Conservation (phyloP, 1,139 yeast genomes). For the Kurtzmaniella quercitrusa region DNA sequence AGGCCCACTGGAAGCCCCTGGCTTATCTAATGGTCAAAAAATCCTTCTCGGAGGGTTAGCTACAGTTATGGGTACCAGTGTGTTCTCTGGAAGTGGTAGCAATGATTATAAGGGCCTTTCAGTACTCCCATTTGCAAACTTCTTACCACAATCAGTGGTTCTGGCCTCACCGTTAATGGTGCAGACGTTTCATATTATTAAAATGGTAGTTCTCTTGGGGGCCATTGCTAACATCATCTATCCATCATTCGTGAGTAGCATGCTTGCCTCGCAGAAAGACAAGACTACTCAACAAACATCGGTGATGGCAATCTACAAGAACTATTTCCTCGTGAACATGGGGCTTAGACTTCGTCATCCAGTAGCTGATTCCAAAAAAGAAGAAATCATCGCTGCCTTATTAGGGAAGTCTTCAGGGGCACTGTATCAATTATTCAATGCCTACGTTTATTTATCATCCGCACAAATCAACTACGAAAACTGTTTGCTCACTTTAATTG, state of each 20-base stretch:
- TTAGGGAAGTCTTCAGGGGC: slow-evolving; percentile 18
- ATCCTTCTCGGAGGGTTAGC: slow-evolving; percentile 54
- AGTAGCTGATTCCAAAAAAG: slow-evolving; percentile 15
- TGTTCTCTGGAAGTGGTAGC: slow-evolving; percentile 30
- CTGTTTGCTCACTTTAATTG: slow-evolving; percentile 27
- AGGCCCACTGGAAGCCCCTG: slow-evolving; percentile 8
- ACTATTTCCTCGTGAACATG: slow-evolving; percentile 25
- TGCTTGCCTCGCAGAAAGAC: slow-evolving; percentile 3
- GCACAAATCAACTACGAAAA: slow-evolving; percentile 37
- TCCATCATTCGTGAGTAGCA: slow-evolving; percentile 17
- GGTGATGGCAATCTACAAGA: slow-evolving; percentile 8
- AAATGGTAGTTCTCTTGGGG: slow-evolving; percentile 22
- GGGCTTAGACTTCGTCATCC: slow-evolving; percentile 28
- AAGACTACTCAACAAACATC: slow-evolving; percentile 4
- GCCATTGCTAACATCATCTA: slow-evolving; percentile 21
- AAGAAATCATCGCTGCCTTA: slow-evolving; percentile 19
- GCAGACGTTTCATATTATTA: slow-evolving; percentile 26
- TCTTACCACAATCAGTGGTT: slow-evolving; percentile 22
- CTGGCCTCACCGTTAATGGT: slow-evolving; percentile 21
- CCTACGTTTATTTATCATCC: slow-evolving; percentile 26
- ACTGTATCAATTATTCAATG: slow-evolving; percentile 18
- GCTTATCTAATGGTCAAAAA: slow-evolving; percentile 18
- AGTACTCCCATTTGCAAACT: slow-evolving; percentile 27
- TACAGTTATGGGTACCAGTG: slow-evolving; percentile 46
- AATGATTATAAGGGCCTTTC: slow-evolving; percentile 39